Base-by-base conservation (phyloP, 1,139 yeast species). In the Torulaspora globosa region DNA sequence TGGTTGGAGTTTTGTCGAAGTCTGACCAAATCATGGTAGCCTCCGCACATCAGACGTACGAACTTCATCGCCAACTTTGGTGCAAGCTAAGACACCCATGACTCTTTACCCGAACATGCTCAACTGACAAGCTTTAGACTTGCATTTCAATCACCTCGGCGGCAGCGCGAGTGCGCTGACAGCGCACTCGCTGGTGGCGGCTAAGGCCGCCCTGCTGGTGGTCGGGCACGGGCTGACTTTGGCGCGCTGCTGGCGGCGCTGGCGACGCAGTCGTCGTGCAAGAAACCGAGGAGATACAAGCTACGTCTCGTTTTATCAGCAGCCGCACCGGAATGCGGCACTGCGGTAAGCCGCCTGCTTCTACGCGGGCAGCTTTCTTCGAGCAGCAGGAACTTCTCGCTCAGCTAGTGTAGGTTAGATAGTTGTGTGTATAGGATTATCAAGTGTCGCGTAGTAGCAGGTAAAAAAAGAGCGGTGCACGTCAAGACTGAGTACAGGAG, bases 341-440 rank as follows among this genome's bases (percentile, higher is more conserved):
- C 31, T 12, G 15, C 21, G n/a, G n/a, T n/a, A n/a, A n/a, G n/a
- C n/a, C n/a, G n/a, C n/a, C n/a, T n/a, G n/a, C n/a, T n/a, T n/a
- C 5, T 19, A 19, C 21, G 21, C 5, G 21, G 5, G 3, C 5
- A 19, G 21, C 21, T 19, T 74, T 79, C 0, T 73, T 65, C 53
- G 82, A 76, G 55, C 80, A 77, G 52, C 65, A 64, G 39, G 78
- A 75, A 52, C 58, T 77, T 30, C 59, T 76, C 41, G 67, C 67
- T 35, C 78, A 73, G 53, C 56, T 76, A 36, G 46, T 42, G 3
- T 19, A 4, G 21, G 3, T 4, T 19, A 19, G 21, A 1, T 33
- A 33, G 27, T 11, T 3, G 14, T 11, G n/a, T 32, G 12, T 19
- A 32, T n/a, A 1, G 7, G n/a, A n/a, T n/a, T n/a, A n/a, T 33